Percentiles rank a stretch among this genome's conserved stretches.
phyloP scores from a whole-genome alignment of 345 rosid species.

The Brassica carinata region DNA sequence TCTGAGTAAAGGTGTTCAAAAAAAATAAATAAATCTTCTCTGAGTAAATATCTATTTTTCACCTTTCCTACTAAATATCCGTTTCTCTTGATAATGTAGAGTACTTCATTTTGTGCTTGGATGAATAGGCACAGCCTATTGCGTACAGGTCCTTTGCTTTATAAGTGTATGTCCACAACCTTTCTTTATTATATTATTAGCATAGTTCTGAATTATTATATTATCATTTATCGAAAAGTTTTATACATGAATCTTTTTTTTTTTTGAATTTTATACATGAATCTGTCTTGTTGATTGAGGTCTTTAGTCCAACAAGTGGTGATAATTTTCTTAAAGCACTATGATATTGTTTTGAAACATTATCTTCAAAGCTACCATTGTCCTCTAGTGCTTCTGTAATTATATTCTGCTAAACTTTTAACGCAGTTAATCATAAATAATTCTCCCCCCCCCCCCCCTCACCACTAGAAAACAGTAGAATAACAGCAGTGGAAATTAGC shows the following conservation, averaged over 20 bases:
- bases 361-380: slow-evolving; percentile 32
- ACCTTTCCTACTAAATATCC: slow-evolving; percentile 3
- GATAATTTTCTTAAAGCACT: slow-evolving; percentile 33
- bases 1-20: not conserved
- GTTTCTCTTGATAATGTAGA: slow-evolving; percentile 21
- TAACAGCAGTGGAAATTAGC: not conserved
- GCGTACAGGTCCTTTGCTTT: slow-evolving; percentile 29
- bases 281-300: slow-evolving; percentile 25
- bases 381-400: slow-evolving; percentile 22
- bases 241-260: slow-evolving; percentile 18
- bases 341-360: slow-evolving; percentile 20
- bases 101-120: slow-evolving; percentile 27
- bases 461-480: slow-evolving; percentile 9
- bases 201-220: slow-evolving; percentile 4
- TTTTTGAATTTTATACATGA: slow-evolving; percentile 4
- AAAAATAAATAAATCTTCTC: not conserved
- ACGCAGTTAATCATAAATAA: not conserved
- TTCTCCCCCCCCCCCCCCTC: not conserved
- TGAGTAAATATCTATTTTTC: slow-evolving; percentile 11
- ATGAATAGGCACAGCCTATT: slow-evolving; percentile 40
- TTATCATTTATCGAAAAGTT: slow-evolving; percentile 2
- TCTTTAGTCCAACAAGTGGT: slow-evolving; percentile 35
- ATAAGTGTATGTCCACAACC: slow-evolving; percentile 25
- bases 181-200: slow-evolving; percentile 12
- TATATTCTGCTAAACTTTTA: slow-evolving; percentile 10